Conservation (phyloP, 352 stramenopile species). For the Globisporangium emineosum region DNA sequence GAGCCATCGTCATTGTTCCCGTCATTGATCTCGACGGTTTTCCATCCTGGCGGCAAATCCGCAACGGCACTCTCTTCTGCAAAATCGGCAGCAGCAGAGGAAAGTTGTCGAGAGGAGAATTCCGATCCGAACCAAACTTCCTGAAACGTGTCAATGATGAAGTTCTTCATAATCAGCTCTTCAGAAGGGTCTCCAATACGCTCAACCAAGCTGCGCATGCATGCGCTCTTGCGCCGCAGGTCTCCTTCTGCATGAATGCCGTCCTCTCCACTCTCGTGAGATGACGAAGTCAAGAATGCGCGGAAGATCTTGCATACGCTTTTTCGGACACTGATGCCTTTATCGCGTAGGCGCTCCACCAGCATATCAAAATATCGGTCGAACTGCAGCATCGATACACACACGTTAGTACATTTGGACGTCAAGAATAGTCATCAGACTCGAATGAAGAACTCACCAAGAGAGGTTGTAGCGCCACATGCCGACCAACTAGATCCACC, state of each 20-base stretch:
- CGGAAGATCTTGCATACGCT: slow-evolving; percentile 84
- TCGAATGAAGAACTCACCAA: slow-evolving; percentile 43
- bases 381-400: slow-evolving; percentile 39
- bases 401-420: background rate
- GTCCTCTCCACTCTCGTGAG: slow-evolving; percentile 7
- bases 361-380: slow-evolving; percentile 80
- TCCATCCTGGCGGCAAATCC: slow-evolving; percentile 57
- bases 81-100: slow-evolving; percentile 29
- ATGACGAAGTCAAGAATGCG: slow-evolving; percentile 29
- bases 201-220: slow-evolving; percentile 75
- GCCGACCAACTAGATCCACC: slow-evolving; percentile 83
- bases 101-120: slow-evolving; percentile 42
- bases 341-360: slow-evolving; percentile 69
- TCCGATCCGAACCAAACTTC: slow-evolving; percentile 83
- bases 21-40: slow-evolving; percentile 12
- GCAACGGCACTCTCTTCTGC: slow-evolving; percentile 21
- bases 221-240: slow-evolving; percentile 52
- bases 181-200: slow-evolving; percentile 67
- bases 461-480: slow-evolving; percentile 64
- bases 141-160: slow-evolving; percentile 84
- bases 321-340: slow-evolving; percentile 83
- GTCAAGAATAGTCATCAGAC: background rate
- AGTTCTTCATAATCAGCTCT: slow-evolving; percentile 79
- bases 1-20: slow-evolving; percentile 3
- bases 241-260: slow-evolving; percentile 24